Conservation (phyloP, 176 grass and related monocot genomes). For the Panicum miliaceum region DNA sequence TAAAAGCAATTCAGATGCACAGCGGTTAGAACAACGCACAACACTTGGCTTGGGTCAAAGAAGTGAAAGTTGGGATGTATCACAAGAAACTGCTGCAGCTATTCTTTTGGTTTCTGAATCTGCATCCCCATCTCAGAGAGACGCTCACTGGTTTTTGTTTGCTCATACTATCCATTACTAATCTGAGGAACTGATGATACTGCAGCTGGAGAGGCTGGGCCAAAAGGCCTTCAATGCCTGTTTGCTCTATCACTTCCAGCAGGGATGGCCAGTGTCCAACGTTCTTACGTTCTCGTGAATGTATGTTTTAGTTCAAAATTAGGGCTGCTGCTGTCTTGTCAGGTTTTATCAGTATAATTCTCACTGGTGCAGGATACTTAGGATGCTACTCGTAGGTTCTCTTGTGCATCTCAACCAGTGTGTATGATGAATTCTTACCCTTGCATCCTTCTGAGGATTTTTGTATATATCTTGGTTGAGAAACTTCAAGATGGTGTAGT, state of each 20-base stretch:
- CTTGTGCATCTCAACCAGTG: background rate
- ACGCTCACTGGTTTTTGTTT: slow-evolving; percentile 6
- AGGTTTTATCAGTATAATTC: slow-evolving; percentile 22
- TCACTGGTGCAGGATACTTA: slow-evolving; percentile 29
- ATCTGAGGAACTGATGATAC: slow-evolving; percentile 30
- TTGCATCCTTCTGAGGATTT: background rate
- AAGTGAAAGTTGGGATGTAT: slow-evolving; percentile 46
- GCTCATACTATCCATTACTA: background rate
- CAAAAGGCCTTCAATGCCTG: background rate
- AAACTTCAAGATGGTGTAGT: background rate
- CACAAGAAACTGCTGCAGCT: slow-evolving; percentile 27
- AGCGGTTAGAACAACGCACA: slow-evolving; percentile 24
- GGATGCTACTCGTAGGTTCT: slow-evolving; percentile 33
- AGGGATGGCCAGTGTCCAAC: background rate
- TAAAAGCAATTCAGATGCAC: slow-evolving; percentile 37
- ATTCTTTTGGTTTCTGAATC: background rate
- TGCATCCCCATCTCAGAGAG: slow-evolving; percentile 13
- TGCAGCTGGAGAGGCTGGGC: background rate
- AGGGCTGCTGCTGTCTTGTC: background rate
- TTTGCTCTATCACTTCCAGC: background rate
- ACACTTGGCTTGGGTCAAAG: slow-evolving; percentile 24
- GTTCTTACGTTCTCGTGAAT: slow-evolving; percentile 3
- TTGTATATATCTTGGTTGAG: background rate
- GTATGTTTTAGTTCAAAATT: slow-evolving; percentile 17
- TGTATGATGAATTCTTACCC: background rate